Percentiles rank a stretch among this genome's conserved stretches.
These are phyloP conservation scores for Metarhizium sp. DNA, from an alignment of 2,329 filamentous ascomycete species.

Conservation along the genomic window DNA sequence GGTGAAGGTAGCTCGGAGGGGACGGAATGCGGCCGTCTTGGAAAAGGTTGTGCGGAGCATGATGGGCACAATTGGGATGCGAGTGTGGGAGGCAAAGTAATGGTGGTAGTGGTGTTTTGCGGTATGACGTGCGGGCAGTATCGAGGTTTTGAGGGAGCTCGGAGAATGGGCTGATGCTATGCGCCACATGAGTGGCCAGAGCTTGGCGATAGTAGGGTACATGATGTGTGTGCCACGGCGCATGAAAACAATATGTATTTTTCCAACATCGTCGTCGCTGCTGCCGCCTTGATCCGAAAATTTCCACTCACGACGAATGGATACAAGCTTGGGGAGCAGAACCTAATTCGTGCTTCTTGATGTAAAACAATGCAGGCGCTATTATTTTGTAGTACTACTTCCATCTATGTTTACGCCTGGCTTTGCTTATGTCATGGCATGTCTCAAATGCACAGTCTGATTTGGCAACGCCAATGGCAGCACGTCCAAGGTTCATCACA, in stretches of 20 bases:
- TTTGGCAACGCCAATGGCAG: no score
- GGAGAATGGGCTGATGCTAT: conserved; percentile 1
- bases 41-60: conserved; percentile 62
- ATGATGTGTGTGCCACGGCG: not conserved
- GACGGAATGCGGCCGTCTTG: conserved; percentile 44
- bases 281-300: not conserved
- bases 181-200: not conserved
- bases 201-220: not conserved
- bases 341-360: no score
- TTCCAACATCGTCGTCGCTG: not conserved
- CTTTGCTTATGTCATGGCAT: no score
- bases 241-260: not conserved
- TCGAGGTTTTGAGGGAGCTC: not conserved
- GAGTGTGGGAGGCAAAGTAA: conserved; percentile 5
- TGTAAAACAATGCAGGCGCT: no score
- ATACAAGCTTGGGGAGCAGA: no score
- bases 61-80: conserved; percentile 13
- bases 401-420: no score
- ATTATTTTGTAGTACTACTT: no score
- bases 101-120: conserved; percentile 4
- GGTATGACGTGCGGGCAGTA: conserved; percentile 5
- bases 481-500: no score
- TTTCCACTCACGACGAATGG: not conserved
- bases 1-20: conserved; percentile 51
- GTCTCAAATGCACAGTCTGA: no score